Base-by-base conservation (phyloP, 306 rosid species). In the Cicer bijugum region DNA sequence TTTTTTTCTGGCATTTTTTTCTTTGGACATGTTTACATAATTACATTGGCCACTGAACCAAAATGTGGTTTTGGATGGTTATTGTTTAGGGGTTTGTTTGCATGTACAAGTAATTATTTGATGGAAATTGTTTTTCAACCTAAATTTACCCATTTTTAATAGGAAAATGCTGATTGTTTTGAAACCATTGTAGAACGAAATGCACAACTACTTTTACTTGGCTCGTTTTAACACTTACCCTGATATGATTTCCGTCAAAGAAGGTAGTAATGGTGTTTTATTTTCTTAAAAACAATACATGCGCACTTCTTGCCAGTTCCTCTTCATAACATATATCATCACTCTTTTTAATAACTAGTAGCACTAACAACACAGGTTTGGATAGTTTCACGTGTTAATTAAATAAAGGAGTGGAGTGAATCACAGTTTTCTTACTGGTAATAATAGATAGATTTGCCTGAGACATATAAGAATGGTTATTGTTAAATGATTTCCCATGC, bases 41-140 rank as follows among this genome's bases (percentile, higher is more conserved):
- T 7, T 68, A 8, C 42, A 17, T 39, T 43, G 6, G 1, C 4
- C 11, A 50, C 9, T 40, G 53, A 40, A 17, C 69, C 23, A 14
- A 57, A 43, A 66, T 61, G 53, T 7, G 1, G 50, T 39, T 74
- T 67, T 12, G 42, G 63, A 12, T 28, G 52, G 37, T 37, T 37
- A 19, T 14, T 8, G 52, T 52, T 37, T 33, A 19, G 47, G 28
- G 16, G 19, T 76, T 71, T 76, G 52, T 56, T 81, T 71, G 8
- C 16, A n/a, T 75, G 64, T 70, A 23, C 16, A 43, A 16, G 46
- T 75, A 52, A 23, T 51, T 0, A 62, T 40, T 65, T 17, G 23
- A 14, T 61, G 69, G 23, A 9, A 45, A 37, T 8, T 45, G 17
- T 0, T 8, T 37, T 43, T 76, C 35, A 12, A 15, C 6, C 28